Evolutionary conservation across 176 grass and related monocot species (phyloP), one percentile per base, ranked within the genome.

Genomic region (Dendrocalamus sinicus): DNA sequence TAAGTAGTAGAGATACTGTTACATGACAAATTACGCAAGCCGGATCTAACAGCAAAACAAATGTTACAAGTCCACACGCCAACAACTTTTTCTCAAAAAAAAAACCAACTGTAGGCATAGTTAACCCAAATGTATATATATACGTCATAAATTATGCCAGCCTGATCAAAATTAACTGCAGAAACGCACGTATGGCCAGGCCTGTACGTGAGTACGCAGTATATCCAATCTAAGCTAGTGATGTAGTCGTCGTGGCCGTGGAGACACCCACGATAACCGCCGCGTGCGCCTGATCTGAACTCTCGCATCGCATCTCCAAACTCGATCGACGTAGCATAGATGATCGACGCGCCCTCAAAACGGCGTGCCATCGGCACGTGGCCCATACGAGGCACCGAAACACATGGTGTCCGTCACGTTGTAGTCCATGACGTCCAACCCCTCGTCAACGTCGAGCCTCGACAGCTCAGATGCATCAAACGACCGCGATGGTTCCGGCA

Each of bases 351-450:
- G 8, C 23, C 37, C 30, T 83, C 67, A 90, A 62, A 62, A 68
- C 32, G 16, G 44, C 35, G 37, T 45, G 30, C 2, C 75, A 43
- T 69, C 30, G 75, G 16, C 58, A 9, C 35, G 52, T 20, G 48
- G 23, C 8, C 47, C 84, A 52, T 79, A 87, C 32, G 72, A 70
- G 7, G 78, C 5, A 22, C 17, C 32, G 20, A 84, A 55, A 22
- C 4, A 71, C 76, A 81, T 19, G 20, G 46, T 14, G n/a, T 14
- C 81, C 53, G 61, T 41, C 63, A 85, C 37, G 39, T n/a, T 68
- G 76, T 91, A 91, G 81, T 91, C 89, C 89, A n/a, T 84, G 70
- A 87, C 51, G 26, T 91, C 89, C 63, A 91, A 30, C 41, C 12
- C 88, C 55, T 17, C 12, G 81, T 35, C 80, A 4, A 12, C 30